Conservation (phyloP, 2,329 filamentous ascomycete species). For the Colletotrichum australisinense region DNA sequence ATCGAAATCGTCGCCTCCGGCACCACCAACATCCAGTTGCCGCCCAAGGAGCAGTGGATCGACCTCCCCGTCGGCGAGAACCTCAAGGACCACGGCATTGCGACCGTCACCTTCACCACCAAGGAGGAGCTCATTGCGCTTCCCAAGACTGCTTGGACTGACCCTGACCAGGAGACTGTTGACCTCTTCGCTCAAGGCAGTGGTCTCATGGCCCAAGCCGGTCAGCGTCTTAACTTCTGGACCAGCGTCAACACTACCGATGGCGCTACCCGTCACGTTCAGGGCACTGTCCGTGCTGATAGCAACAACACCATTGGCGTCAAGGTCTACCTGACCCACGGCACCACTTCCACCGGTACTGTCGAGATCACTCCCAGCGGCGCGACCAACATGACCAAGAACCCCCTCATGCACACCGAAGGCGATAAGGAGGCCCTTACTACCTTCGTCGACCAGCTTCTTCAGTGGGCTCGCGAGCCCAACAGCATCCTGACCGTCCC, state of each 20-base stretch:
- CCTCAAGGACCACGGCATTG: conserved; percentile 48
- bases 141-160: conserved; percentile 40
- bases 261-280: conserved; percentile 50
- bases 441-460: conserved; percentile 42
- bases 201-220: conserved; percentile 56
- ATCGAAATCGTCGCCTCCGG: conserved; percentile 61
- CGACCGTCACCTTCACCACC: conserved; percentile 42
- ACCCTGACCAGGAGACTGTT: conserved; percentile 42
- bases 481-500: conserved; percentile 38
- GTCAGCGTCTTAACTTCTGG: conserved; percentile 61
- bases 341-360: conserved; percentile 58
- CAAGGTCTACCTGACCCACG: conserved; percentile 63
- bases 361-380: conserved; percentile 53
- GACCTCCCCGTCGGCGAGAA: conserved; percentile 56
- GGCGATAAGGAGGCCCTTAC: conserved; percentile 43
- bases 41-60: conserved; percentile 40
- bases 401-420: conserved; percentile 48
- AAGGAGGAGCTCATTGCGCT: conserved; percentile 38
- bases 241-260: conserved; percentile 54
- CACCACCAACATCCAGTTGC: conserved; percentile 40
- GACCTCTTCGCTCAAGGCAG: conserved; percentile 47
- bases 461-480: conserved; percentile 40
- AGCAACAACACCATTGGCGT: conserved; percentile 55
- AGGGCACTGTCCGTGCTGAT: conserved; percentile 59
- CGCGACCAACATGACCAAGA: conserved; percentile 53